phyloP scores from a whole-genome alignment of 2,329 filamentous ascomycete species.

The Hypomyces rosellus region DNA sequence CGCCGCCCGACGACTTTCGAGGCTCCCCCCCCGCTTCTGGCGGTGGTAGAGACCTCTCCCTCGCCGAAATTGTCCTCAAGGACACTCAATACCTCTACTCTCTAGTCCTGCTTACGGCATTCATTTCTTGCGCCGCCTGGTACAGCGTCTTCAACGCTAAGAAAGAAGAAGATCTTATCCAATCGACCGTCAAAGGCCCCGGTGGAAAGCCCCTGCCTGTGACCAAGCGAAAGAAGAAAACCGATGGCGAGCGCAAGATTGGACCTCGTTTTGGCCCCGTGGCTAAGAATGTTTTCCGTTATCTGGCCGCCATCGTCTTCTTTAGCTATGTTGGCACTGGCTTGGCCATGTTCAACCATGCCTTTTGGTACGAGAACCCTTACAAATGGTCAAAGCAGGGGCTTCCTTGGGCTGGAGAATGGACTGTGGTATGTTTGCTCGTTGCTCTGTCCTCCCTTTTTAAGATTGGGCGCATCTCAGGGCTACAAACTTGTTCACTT shows the following conservation, averaged over 20 bases:
- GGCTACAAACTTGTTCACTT: not conserved
- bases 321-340: conserved; percentile 72
- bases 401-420: conserved; percentile 69
- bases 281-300: conserved; percentile 68
- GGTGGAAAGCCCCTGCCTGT: conserved; percentile 81
- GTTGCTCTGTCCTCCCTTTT: not conserved
- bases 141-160: conserved; percentile 48
- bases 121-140: conserved; percentile 44
- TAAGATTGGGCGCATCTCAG: too few species aligned
- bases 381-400: conserved; percentile 36
- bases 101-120: conserved; percentile 44
- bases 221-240: conserved; percentile 51
- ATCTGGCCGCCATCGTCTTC: conserved; percentile 63
- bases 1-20: conserved; percentile 20
- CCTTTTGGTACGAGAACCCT: conserved; percentile 45
- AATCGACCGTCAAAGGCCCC: conserved; percentile 60
- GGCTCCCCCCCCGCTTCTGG: conserved; percentile 11
- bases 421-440: conserved; percentile 58
- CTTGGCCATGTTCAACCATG: conserved; percentile 65
- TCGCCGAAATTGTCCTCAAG: conserved; percentile 38
- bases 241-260: conserved; percentile 38
- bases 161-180: conserved; percentile 40
- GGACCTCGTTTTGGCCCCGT: conserved; percentile 55
- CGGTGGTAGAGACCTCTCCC: conserved; percentile 18
- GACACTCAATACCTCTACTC: conserved; percentile 47